phyloP scores from a whole-genome alignment of 495 filamentous ascomycete species.

The Aspergillus bridgeri region DNA sequence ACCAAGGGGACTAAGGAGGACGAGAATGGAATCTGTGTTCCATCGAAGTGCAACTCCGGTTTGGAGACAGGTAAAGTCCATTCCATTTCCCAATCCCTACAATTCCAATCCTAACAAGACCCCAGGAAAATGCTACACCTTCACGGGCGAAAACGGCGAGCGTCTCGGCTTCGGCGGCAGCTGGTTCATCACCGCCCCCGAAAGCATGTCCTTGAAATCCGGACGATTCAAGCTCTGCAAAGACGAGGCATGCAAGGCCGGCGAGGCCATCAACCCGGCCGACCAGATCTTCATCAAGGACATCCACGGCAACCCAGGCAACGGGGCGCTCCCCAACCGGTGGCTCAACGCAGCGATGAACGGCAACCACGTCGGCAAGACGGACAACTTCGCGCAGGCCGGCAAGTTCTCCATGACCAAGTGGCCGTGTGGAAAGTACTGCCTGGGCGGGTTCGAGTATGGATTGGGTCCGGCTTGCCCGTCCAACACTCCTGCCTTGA shows the following conservation, averaged over 20 bases:
- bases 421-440: conserved; percentile 11
- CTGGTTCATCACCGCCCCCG: conserved; percentile 3
- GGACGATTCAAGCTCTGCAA: conserved; percentile 13
- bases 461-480: conserved; percentile 8
- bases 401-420: conserved; percentile 10
- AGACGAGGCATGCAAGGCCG: conserved; percentile 1
- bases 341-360: conserved; percentile 10
- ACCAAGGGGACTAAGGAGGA: background rate
- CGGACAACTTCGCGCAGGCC: background rate
- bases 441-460: conserved; percentile 4
- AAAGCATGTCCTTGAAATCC: conserved; percentile 6
- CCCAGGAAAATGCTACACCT: conserved; percentile 13
- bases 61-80: background rate
- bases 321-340: background rate
- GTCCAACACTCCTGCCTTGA: conserved; percentile 3
- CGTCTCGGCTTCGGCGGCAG: conserved; percentile 5
- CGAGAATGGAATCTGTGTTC: background rate
- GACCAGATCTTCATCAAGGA: conserved; percentile 8
- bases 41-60: conserved; percentile 4
- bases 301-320: conserved; percentile 5
- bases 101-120: background rate
- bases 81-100: background rate
- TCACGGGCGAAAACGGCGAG: conserved; percentile 8
- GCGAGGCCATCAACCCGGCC: conserved; percentile 4
- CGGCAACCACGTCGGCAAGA: conserved; percentile 9